These are phyloP conservation scores for Phytophthora vignae DNA, from an alignment of 352 stramenopile species.

Conservation along the genomic window DNA sequence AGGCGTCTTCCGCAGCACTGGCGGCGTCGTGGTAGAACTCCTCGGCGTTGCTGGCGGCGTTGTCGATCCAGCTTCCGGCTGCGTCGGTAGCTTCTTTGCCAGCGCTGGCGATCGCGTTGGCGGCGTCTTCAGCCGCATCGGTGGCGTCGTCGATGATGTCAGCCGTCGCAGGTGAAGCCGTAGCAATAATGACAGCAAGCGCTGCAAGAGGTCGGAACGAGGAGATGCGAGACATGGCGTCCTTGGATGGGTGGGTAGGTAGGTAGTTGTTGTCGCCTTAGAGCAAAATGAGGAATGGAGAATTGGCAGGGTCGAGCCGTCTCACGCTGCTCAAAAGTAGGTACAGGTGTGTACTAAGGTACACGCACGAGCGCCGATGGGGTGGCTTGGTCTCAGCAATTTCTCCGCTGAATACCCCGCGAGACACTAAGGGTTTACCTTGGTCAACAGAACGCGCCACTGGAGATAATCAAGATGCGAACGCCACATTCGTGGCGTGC, in stretches of 20 bases:
- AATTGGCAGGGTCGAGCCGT: conserved; percentile 2
- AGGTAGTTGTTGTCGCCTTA: conserved; percentile 20
- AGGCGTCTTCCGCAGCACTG: conserved; percentile 29
- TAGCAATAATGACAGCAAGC: conserved; percentile 16
- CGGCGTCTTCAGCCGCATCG: conserved; percentile 27
- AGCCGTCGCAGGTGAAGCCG: conserved; percentile 7
- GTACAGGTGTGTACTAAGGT: background rate
- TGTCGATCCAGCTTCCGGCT: conserved; percentile 31
- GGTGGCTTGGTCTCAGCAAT: background rate
- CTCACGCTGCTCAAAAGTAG: conserved; percentile 1
- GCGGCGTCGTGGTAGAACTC: conserved; percentile 32
- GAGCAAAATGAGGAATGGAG: conserved; percentile 26
- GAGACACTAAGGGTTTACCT: conserved; percentile 17
- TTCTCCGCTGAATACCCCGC: background rate
- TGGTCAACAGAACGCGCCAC: background rate
- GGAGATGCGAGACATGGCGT: conserved; percentile 25
- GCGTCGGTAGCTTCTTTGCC: conserved; percentile 26
- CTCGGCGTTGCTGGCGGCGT: conserved; percentile 33
- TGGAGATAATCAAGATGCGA: conserved; percentile 25
- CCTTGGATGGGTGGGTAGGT: background rate
- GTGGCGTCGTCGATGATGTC: conserved; percentile 35
- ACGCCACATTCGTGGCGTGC: background rate
- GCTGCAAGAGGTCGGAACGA: conserved; percentile 20
- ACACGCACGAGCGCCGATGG: conserved; percentile 2
- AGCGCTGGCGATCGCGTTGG: conserved; percentile 23